These are phyloP conservation scores for Pseudopithomyces maydicus DNA, from an alignment of 2,329 filamentous ascomycete genomes.

Conservation along the genomic window DNA sequence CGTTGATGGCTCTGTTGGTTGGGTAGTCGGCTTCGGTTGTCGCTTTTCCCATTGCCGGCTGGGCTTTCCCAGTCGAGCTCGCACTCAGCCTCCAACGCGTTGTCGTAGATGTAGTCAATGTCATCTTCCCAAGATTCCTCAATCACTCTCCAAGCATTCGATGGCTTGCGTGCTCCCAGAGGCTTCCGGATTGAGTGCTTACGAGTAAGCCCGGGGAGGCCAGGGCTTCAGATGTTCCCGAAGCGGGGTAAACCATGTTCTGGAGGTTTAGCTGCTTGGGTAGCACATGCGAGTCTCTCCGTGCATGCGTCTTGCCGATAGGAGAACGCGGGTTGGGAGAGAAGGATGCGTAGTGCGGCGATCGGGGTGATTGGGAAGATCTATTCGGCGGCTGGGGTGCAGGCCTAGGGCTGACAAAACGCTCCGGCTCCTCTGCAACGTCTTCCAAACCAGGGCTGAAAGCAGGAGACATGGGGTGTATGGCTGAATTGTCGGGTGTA, in stretches of 20 bases:
- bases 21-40: slow-evolving; percentile 40
- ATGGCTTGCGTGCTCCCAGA: slow-evolving; percentile 31
- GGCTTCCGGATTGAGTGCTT: slow-evolving; percentile 27
- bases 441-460: slow-evolving; percentile 46
- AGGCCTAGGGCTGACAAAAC: slow-evolving; percentile 39
- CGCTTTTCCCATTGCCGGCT: slow-evolving; percentile 34
- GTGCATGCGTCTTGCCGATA: slow-evolving; percentile 18
- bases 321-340: slow-evolving; percentile 35
- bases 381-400: slow-evolving; percentile 37
- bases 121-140: slow-evolving; percentile 64
- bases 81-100: slow-evolving; percentile 64
- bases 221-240: slow-evolving; percentile 53
- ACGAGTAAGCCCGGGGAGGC: slow-evolving; percentile 47
- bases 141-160: slow-evolving; percentile 41
- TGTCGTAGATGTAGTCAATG: slow-evolving; percentile 66
- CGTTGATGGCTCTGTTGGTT: slow-evolving; percentile 15
- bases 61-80: slow-evolving; percentile 62
- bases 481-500: slow-evolving; percentile 48
- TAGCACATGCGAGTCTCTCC: slow-evolving; percentile 24
- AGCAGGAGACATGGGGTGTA: slow-evolving; percentile 46
- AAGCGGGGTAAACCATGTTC: slow-evolving; percentile 36
- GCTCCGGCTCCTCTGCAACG: slow-evolving; percentile 44
- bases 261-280: slow-evolving; percentile 25
- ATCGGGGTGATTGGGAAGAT: slow-evolving; percentile 30
- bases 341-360: slow-evolving; percentile 34